Evolutionary conservation across 1,139 yeast species (phyloP).

Genomic region (Magnusiomyces sp.): DNA sequence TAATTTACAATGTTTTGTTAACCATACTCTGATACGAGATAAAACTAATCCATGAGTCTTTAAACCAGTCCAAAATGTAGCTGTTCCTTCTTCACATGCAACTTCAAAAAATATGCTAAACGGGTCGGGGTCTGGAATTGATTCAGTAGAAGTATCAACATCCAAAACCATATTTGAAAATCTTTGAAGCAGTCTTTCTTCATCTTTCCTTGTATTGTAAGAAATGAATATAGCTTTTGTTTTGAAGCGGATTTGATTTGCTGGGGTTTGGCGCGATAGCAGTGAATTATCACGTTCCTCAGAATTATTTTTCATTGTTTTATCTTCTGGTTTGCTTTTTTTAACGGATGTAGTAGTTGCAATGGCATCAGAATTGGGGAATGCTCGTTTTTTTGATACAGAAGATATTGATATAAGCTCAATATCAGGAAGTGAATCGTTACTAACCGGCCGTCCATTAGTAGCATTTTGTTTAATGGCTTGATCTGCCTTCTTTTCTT

Average conservation of each 20-base stretch:
- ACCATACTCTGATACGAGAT: conserved; percentile 28
- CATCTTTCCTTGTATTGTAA: neutral
- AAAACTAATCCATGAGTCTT: conserved; percentile 16
- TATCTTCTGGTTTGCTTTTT: too few relatives aligned
- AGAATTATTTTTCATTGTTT: too few relatives aligned
- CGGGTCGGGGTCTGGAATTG: conserved; percentile 20
- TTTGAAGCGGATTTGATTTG: neutral
- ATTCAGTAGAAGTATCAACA: conserved; percentile 5
- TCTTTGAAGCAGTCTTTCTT: neutral
- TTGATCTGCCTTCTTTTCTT: too few relatives aligned
- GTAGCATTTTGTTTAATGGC: too few relatives aligned
- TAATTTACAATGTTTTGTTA: conserved; percentile 16
- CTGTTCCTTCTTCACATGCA: conserved; percentile 18
- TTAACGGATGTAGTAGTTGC: too few relatives aligned
- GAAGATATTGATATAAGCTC: too few relatives aligned
- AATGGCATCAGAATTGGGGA: neutral
- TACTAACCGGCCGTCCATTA: too few relatives aligned
- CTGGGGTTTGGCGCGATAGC: neutral
- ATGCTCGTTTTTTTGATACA: neutral
- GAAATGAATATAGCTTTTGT: conserved; percentile 1
- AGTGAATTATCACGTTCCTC: too few relatives aligned
- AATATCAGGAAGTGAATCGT: too few relatives aligned
- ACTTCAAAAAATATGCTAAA: conserved; percentile 20
- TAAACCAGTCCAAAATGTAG: conserved; percentile 23
- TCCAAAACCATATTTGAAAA: neutral